These are phyloP conservation scores for Verticillium tricorpus DNA, from an alignment of 2,329 filamentous ascomycete species.

Conservation along the genomic window DNA sequence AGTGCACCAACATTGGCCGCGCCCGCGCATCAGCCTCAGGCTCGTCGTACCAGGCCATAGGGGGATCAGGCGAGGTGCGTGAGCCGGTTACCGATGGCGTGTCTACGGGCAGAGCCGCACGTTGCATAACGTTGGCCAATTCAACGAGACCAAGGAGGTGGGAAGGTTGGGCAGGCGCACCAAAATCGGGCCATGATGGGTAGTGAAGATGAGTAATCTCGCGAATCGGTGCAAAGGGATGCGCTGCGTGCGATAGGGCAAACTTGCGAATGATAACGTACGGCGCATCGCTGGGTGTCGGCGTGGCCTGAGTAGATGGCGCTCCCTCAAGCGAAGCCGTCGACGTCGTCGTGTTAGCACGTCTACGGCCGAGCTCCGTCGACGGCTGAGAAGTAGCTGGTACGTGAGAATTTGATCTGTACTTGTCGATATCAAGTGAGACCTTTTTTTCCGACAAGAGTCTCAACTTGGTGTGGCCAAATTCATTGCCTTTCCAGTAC, in stretches of 20 bases:
- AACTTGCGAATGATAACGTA: conserved; percentile 85
- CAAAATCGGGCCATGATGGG: conserved; percentile 95
- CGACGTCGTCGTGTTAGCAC: conserved; percentile 25
- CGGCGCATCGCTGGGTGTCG: conserved; percentile 52
- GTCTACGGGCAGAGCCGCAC: conserved; percentile 44
- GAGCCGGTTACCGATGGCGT: conserved; percentile 29
- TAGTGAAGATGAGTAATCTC: conserved; percentile 96
- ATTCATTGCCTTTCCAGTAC: conserved; percentile 81
- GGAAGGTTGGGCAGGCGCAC: conserved; percentile 80
- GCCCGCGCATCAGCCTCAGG: conserved; percentile 48
- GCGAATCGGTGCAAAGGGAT: conserved; percentile 80
- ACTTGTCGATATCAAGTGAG: conserved; percentile 64
- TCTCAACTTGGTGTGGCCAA: conserved; percentile 72
- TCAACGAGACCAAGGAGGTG: conserved; percentile 89
- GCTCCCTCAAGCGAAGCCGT: conserved; percentile 20
- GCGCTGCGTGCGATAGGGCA: conserved; percentile 67
- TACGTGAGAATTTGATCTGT: conserved; percentile 25
- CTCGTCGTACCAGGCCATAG: conserved; percentile 50
- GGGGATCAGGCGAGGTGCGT: conserved; percentile 20
- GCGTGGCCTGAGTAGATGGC: conserved; percentile 16
- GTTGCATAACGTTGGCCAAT: conserved; percentile 73
- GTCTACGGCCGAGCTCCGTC: conserved; percentile 18
- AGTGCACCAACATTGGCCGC: conserved; percentile 85
- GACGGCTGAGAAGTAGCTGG: conserved; percentile 4
- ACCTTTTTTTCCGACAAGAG: conserved; percentile 77